Conservation (phyloP, 2,329 filamentous ascomycete species). For the Hypoxylon rubiginosum region DNA sequence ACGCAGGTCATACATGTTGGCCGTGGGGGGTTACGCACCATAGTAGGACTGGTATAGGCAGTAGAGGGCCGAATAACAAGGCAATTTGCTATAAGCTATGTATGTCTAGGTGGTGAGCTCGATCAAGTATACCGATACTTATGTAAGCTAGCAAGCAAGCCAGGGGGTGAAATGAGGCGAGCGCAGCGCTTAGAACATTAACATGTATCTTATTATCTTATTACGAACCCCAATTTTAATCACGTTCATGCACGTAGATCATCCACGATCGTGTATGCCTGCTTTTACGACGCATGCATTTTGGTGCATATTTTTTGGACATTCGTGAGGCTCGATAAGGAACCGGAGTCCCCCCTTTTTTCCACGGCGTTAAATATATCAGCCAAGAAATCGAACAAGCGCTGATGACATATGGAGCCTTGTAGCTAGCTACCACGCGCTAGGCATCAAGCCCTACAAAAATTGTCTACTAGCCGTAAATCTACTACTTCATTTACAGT, state of each 20-base stretch:
- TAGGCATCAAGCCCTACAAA: neutral
- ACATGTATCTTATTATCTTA: neutral
- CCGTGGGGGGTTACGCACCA: neutral
- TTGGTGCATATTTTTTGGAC: neutral
- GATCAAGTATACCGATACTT: neutral
- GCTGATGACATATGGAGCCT: neutral
- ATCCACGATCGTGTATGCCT: neutral
- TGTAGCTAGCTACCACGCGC: neutral
- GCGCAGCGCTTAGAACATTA: neutral
- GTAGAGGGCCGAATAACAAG: neutral
- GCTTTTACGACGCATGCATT: neutral
- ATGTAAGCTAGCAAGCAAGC: neutral
- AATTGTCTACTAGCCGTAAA: neutral
- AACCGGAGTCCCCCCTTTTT: neutral
- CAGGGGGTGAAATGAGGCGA: neutral
- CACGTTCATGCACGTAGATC: neutral
- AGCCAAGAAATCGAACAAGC: neutral
- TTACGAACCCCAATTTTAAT: neutral
- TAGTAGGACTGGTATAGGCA: neutral
- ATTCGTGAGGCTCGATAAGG: neutral
- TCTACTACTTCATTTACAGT: conserved; percentile 17
- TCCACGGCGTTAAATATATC: neutral
- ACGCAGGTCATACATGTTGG: neutral
- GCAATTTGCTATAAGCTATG: neutral
- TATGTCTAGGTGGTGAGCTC: neutral